Base-by-base conservation (phyloP, 1,139 yeast species). In the Scheffersomyces quercinus region DNA sequence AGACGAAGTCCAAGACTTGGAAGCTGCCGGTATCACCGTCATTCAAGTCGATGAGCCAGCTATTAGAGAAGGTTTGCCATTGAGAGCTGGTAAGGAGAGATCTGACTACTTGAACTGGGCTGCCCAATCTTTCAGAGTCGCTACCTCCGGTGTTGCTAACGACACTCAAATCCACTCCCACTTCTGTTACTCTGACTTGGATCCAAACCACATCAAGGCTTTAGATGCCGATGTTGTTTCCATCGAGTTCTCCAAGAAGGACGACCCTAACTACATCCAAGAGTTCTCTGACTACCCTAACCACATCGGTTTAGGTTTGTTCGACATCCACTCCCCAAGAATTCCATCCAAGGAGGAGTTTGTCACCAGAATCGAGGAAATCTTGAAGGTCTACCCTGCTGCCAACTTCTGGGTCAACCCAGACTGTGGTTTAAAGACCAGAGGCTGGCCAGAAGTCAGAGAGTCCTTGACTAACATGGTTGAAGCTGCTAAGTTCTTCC, bases 41-140 rank as follows among this genome's bases (percentile, higher is more conserved):
- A 93, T 93, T 66, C 99, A 93, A 81, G 99, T 95, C 62, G 99
- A 93, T 71, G 99, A 93, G 83, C 99, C 99, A 62, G 99, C 99
- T 64, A 88, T 93, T 72, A 91, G 99, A 82, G 99, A 93, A 81
- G 99, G 99, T 82, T 85, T 93, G 72, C 99, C 99, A 71, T 87
- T 93, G 73, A 89, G 99, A 81, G 95, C 89, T 45, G 99, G 99
- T 77, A 79, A 81, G 63, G 99, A 89, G 77, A 90, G 98, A 82
- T 81, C 89, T 53, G 97, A 85, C 68, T 93, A 93, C 86, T 87
- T 90, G 74, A 75, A 86, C 75, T 93, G 98, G 97, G 98, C 99
- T 68, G 98, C 97, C 67, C 95, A 91, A 79, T 90, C 98, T 62
- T 93, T 93, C 95, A 88, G 99, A 82, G 93, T 93, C 62, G 97